Evolutionary conservation across 805 yeast species (phyloP), one percentile per base, ranked within the genome.

Genomic region (Blastobotrys attinorum): DNA sequence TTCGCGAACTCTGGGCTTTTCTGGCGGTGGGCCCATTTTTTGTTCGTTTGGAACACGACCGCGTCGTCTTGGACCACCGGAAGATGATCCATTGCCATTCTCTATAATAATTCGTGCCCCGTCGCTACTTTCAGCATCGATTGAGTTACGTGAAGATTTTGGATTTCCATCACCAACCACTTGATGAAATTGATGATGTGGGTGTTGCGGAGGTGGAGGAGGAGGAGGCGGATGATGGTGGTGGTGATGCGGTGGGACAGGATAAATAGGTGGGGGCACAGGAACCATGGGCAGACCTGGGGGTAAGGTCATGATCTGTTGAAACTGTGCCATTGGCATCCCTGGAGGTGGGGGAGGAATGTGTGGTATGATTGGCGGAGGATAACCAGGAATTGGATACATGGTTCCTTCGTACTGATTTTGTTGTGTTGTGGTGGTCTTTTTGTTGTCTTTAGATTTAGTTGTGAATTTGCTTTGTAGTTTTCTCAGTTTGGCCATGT

Each of bases 31-130:
- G 33, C 13, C 33, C 5, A 31, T 31, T 4, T 32, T 15, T 17
- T n/a, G 36, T 17, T 32, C 10, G 11, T 25, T 25, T 7, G 29
- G 29, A 25, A 7, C 29, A 8, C 29, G 29, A 25, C 29, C 29
- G 29, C 36, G 31, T 48, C 49, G 11, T 43, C 44, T 25, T 39
- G 39, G 22, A 39, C 42, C 17, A 43, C 45, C 25, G 25, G 44
- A 31, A 13, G 37, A 17, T n/a, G 16, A 34, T 41, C 27, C 17
- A 33, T 25, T n/a, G 39, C 38, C 45, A n/a, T n/a, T n/a, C n/a
- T n/a, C n/a, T n/a, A n/a, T n/a, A n/a, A n/a, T n/a, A n/a, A n/a
- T n/a, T n/a, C n/a, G n/a, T n/a, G n/a, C n/a, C n/a, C n/a, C n/a
- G n/a, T n/a, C n/a, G n/a, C n/a, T n/a, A n/a, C n/a, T n/a, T n/a